Evolutionary conservation across 2,329 filamentous ascomycete genomes (phyloP), one percentile per base, ranked within the genome.

Genomic region (Colletotrichum lini): DNA sequence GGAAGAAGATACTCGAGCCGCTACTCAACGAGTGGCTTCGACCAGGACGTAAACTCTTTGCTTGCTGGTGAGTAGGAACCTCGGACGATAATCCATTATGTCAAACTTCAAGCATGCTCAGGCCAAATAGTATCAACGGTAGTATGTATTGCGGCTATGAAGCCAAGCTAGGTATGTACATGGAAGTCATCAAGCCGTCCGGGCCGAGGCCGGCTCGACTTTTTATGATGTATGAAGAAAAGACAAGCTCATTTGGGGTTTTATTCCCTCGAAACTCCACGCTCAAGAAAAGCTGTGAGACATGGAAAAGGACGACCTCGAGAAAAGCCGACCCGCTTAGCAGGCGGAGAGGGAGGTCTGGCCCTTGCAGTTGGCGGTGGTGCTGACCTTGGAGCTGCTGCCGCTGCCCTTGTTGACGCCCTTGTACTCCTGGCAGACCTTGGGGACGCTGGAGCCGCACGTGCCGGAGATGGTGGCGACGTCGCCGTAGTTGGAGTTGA

Each of bases 401-500:
- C 66, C 66, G 54, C 52, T 62, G 42, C 66, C 65, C 66, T 73
- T 74, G 21, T 26, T 65, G 61, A 74, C 70, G 4, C 72, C 72
- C 70, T 73, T 70, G 72, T 73, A 74, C 66, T 74, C 70, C 50
- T 74, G 72, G 63, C 72, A 74, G 47, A 74, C 72, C 70, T 74
- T 74, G 58, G 54, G 16, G 53, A 71, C 67, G 40, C 66, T 71
- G 58, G 65, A 72, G 4, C 72, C 72, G 70, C 70, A 72, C 8
- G 66, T 65, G 49, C 84, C n/a, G 7, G 70, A 72, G 26, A 72
- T 70, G 50, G 54, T 70, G 26, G 70, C 66, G 18, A 58, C 76
- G 23, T 80, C 79, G 6, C 79, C 80, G 21, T 79, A 72, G 78
- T 84, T 83, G 68, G 78, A 75, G 76, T 83, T 83, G 70, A 83